Evolutionary conservation across 768 basidiomycete species (phyloP).

Genomic region (Dentipellis sp.): DNA sequence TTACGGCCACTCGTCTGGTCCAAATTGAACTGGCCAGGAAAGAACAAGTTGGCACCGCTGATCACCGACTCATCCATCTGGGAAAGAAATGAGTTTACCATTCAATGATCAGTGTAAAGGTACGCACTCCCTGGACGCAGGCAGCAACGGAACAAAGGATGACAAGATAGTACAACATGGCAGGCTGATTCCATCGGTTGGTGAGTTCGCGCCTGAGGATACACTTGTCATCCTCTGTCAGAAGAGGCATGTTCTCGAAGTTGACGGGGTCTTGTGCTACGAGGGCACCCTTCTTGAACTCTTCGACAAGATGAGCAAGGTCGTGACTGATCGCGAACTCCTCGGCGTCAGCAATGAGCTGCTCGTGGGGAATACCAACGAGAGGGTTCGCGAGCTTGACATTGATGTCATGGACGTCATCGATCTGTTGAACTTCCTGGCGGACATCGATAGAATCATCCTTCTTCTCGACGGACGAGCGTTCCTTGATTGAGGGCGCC

Average conservation of each 20-base stretch:
- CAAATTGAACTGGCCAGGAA: slow-evolving; percentile 47
- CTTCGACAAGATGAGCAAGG: slow-evolving; percentile 26
- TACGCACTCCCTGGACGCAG: slow-evolving; percentile 57
- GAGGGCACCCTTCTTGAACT: slow-evolving; percentile 62
- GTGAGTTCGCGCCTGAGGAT: slow-evolving; percentile 36
- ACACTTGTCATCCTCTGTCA: slow-evolving; percentile 34
- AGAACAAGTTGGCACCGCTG: slow-evolving; percentile 50
- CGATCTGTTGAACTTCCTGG: slow-evolving; percentile 18
- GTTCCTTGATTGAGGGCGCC: neutral
- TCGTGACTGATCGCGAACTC: slow-evolving; percentile 42
- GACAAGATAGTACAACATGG: slow-evolving; percentile 38
- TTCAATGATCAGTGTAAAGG: slow-evolving; percentile 11
- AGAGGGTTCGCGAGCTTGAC: slow-evolving; percentile 49
- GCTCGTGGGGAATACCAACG: slow-evolving; percentile 46
- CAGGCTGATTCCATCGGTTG: slow-evolving; percentile 41
- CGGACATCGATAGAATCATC: slow-evolving; percentile 6
- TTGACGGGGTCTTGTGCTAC: slow-evolving; percentile 57
- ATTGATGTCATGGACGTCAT: slow-evolving; percentile 32
- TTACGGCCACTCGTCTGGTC: slow-evolving; percentile 31
- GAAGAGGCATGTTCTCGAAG: slow-evolving; percentile 30
- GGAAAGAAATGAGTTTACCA: slow-evolving; percentile 1
- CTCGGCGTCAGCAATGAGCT: slow-evolving; percentile 51
- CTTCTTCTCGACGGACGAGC: neutral
- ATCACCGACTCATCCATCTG: slow-evolving; percentile 45
- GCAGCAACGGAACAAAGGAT: slow-evolving; percentile 64